Conservation (phyloP, 805 yeast genomes). For the Hanseniaspora taiwanica region DNA sequence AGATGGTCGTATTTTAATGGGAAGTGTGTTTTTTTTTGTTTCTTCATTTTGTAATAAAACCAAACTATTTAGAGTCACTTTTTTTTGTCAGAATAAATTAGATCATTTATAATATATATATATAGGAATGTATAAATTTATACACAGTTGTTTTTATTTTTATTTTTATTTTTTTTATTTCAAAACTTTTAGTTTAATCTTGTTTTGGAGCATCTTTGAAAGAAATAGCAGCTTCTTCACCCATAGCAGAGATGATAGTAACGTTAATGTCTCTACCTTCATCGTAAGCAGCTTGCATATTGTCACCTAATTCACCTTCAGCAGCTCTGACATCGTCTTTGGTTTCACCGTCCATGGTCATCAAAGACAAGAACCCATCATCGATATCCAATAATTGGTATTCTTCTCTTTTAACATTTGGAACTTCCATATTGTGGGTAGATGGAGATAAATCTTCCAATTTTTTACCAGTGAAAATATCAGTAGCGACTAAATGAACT, state of each 20-base stretch:
- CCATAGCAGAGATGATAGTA: constrained; percentile 96
- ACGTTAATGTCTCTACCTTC: constrained; percentile 97
- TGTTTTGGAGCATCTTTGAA: constrained; percentile 95
- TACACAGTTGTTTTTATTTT: not conserved
- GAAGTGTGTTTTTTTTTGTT: no score
- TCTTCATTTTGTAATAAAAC: no score
- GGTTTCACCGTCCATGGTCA: constrained; percentile 96
- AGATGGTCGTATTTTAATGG: no score
- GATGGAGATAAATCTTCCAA: constrained; percentile 99
- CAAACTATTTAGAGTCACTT: no score
- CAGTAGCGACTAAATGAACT: constrained; percentile 98
- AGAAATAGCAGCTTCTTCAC: constrained; percentile 98
- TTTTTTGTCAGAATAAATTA: no score
- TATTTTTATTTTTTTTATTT: not conserved
- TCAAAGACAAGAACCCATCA: constrained; percentile 92
- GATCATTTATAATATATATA: not conserved
- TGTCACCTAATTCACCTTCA: constrained; percentile 95
- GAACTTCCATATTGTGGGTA: constrained; percentile 99
- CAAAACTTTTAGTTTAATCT: constrained; percentile 13
- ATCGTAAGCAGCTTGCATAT: constrained; percentile 83
- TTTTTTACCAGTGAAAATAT: constrained; percentile 98
- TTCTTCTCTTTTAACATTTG: constrained; percentile 92
- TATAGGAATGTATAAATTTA: not conserved
- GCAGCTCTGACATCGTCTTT: constrained; percentile 98
- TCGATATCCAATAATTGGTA: constrained; percentile 95